Evolutionary conservation across 345 rosid genomes (phyloP).

Genomic region (Carallia pectinifolia): DNA sequence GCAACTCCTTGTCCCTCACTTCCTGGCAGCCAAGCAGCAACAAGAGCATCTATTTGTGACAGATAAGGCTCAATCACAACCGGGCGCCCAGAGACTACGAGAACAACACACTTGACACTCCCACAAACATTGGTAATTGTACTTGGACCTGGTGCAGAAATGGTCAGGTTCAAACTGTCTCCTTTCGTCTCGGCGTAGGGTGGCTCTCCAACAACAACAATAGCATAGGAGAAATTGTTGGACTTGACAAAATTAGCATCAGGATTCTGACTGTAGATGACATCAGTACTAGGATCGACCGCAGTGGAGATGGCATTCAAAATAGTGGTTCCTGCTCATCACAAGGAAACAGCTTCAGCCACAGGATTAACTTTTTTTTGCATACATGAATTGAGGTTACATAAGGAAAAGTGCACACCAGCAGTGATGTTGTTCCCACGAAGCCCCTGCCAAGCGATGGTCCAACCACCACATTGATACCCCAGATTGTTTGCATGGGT

Average conservation of each 20-base stretch:
- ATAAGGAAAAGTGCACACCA: neutral
- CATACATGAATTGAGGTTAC: neutral
- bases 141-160: conserved; percentile 10
- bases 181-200: conserved; percentile 18
- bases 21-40: conserved; percentile 27
- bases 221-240: conserved; percentile 20
- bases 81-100: conserved; percentile 21
- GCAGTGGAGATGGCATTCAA: conserved; percentile 10
- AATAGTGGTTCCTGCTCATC: conserved; percentile 25
- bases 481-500: conserved; percentile 27
- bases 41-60: conserved; percentile 12
- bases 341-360: neutral
- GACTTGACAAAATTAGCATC: conserved; percentile 4
- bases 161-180: conserved; percentile 16
- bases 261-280: conserved; percentile 17
- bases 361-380: neutral
- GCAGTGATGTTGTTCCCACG: conserved; percentile 18
- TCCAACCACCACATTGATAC: conserved; percentile 33
- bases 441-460: conserved; percentile 26
- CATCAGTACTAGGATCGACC: conserved; percentile 17
- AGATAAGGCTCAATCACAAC: conserved; percentile 20
- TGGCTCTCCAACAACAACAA: conserved; percentile 28
- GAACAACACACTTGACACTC: conserved; percentile 20
- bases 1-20: conserved; percentile 26
- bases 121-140: conserved; percentile 14